These are phyloP conservation scores for Cytospora paraplurivora DNA, from an alignment of 2,329 filamentous ascomycete species.

Conservation along the genomic window DNA sequence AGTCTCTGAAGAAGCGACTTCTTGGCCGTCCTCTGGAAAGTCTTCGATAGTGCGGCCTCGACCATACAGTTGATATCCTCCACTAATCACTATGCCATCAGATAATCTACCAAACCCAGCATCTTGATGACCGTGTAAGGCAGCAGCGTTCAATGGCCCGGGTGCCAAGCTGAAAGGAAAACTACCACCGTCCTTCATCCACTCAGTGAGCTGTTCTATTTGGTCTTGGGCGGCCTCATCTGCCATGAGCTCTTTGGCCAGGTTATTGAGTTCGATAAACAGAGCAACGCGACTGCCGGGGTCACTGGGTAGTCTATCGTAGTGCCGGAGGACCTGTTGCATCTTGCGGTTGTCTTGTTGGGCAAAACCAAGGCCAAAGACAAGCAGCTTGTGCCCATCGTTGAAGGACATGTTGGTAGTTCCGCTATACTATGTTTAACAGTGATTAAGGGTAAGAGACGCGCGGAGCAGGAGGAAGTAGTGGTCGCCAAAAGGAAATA, in stretches of 20 bases:
- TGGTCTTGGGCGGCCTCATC: slow-evolving; percentile 3
- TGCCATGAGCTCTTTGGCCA: slow-evolving; percentile 20
- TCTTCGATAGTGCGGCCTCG: slow-evolving; percentile 14
- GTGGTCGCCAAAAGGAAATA: neutral
- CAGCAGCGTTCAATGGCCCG: neutral
- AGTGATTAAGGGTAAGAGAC: too few species aligned
- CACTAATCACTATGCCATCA: neutral
- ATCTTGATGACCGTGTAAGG: neutral
- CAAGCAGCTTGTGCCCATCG: slow-evolving; percentile 26
- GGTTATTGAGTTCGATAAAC: slow-evolving; percentile 25
- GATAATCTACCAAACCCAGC: too few species aligned
- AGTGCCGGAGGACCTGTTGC: slow-evolving; percentile 27
- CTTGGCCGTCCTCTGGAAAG: neutral
- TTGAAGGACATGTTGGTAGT: slow-evolving; percentile 17
- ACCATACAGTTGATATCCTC: neutral
- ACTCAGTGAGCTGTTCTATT: slow-evolving; percentile 17
- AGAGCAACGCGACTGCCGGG: slow-evolving; percentile 20
- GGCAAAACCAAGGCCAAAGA: slow-evolving; percentile 25
- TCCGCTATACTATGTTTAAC: neutral
- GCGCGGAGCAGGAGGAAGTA: neutral
- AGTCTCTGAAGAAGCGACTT: neutral
- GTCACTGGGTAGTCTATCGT: slow-evolving; percentile 14
- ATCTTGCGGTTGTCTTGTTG: slow-evolving; percentile 28
- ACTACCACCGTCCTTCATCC: slow-evolving; percentile 25
- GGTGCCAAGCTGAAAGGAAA: slow-evolving; percentile 11